Base-by-base conservation (phyloP, 176 grass and related monocot genomes). In the Phoenix dactylifera region DNA sequence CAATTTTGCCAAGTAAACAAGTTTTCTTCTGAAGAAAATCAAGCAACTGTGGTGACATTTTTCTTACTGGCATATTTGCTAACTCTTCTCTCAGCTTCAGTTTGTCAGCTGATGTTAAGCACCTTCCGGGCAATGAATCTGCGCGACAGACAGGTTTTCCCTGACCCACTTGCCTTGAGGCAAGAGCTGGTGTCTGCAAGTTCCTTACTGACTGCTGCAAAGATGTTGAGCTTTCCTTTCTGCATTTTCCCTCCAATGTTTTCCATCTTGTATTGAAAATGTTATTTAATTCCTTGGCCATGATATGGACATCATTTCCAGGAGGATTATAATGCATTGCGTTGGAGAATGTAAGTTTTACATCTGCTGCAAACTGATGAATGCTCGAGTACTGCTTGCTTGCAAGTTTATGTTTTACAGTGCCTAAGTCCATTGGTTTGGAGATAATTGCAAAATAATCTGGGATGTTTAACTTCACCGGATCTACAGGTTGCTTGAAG, bases 311-410 rank as follows among this genome's bases (percentile, higher is more conserved):
- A 67, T 84, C 55, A 87, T 89, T 90, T 66, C 26, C 65, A 15
- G 86, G 86, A 73, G 83, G 83, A 79, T 95, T 95, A 66, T 95
- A 95, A 24, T 44, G 66, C 90, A 87, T 95, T 19, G 90, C 90
- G 71, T 95, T 95, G 51, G 90, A 78, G 24, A 95, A 90, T 55
- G 86, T 90, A 53, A 86, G 63, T 57, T 59, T 87, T 59, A 90
- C 83, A 87, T 95, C 86, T 49, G 68, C 69, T 53, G 79, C 73
- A 70, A 90, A 95, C 22, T 95, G 74, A 74, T 28, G 15, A 22
- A 77, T 25, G 44, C 52, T 65, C 24, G 23, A 49, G 35, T 95
- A 95, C 44, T 68, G 69, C 51, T 74, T 86, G 51, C 64, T 79
- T 60, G 62, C 24, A 39, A 95, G 82, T 51, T 89, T 95, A 7